Percentiles rank a stretch among this genome's conserved stretches.
These are phyloP conservation scores for Ophiosphaerella herpotricha DNA, from an alignment of 2,329 filamentous ascomycete species.

Conservation along the genomic window DNA sequence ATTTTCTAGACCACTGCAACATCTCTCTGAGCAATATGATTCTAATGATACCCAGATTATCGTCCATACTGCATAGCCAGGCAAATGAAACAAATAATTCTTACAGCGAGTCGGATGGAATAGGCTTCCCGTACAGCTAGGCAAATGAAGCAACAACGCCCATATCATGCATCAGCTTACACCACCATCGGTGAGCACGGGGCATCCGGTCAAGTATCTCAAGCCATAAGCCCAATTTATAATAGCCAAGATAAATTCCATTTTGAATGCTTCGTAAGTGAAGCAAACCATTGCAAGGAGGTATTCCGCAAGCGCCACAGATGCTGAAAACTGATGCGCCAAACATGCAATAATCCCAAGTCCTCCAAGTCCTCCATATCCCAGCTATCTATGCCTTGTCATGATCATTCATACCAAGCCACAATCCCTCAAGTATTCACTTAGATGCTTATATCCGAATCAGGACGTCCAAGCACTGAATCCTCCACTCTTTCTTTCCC, in stretches of 20 bases:
- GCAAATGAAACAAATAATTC: no score
- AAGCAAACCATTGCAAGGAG: slow-evolving; percentile 3
- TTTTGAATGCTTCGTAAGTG: background rate
- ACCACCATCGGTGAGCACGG: no score
- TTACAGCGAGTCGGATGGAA: no score
- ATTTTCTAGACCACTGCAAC: no score
- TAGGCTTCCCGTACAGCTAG: no score
- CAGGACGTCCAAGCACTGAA: slow-evolving; percentile 89
- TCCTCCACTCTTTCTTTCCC: slow-evolving; percentile 83
- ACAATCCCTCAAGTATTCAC: background rate
- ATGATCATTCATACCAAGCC: background rate
- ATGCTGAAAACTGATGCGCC: slow-evolving; percentile 27
- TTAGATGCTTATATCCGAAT: slow-evolving; percentile 62
- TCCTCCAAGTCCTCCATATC: background rate
- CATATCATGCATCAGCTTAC: no score
- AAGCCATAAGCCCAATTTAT: no score
- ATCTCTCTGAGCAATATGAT: no score
- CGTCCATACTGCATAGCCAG: no score
- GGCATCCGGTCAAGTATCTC: no score
- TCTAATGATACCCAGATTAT: no score
- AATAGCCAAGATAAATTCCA: background rate
- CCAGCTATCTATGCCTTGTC: background rate
- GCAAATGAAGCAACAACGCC: no score
- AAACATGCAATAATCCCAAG: slow-evolving; percentile 15
- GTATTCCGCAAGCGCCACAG: slow-evolving; percentile 20